These are phyloP conservation scores for Neurospora tetrasperma DNA, from an alignment of 495 filamentous ascomycete genomes.

Conservation along the genomic window DNA sequence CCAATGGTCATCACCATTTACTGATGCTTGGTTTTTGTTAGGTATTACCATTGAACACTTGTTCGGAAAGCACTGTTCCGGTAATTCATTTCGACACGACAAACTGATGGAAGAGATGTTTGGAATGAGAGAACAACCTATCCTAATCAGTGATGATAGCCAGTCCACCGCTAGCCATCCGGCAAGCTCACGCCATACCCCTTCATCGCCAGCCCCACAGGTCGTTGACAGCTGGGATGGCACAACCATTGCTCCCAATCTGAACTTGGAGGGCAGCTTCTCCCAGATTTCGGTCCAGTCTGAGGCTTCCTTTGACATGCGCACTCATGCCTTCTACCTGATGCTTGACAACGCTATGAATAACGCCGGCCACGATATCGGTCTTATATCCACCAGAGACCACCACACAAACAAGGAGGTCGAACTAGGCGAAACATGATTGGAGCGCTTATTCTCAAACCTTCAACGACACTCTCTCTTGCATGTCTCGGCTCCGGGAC, in stretches of 20 bases:
- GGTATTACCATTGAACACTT: conserved; percentile 50
- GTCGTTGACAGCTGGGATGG: neutral
- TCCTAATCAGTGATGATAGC: conserved; percentile 3
- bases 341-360: conserved; percentile 19
- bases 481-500: neutral
- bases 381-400: conserved; percentile 29
- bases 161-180: conserved; percentile 14
- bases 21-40: conserved; percentile 13
- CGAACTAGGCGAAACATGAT: conserved; percentile 16
- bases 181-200: neutral
- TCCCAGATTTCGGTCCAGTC: conserved; percentile 18
- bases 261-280: neutral
- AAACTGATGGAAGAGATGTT: conserved; percentile 37
- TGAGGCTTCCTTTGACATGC: conserved; percentile 12
- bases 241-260: neutral
- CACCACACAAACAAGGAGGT: conserved; percentile 24
- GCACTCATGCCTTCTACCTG: conserved; percentile 21
- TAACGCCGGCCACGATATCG: conserved; percentile 11
- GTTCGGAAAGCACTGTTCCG: conserved; percentile 63
- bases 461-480: neutral
- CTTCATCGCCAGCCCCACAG: neutral
- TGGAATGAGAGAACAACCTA: neutral
- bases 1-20: neutral
- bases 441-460: neutral
- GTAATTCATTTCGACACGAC: conserved; percentile 55